Percentiles rank a stretch among this genome's conserved stretches.
Conservation (phyloP, 495 filamentous ascomycete species). For the Penicillium ochrochloron region DNA sequence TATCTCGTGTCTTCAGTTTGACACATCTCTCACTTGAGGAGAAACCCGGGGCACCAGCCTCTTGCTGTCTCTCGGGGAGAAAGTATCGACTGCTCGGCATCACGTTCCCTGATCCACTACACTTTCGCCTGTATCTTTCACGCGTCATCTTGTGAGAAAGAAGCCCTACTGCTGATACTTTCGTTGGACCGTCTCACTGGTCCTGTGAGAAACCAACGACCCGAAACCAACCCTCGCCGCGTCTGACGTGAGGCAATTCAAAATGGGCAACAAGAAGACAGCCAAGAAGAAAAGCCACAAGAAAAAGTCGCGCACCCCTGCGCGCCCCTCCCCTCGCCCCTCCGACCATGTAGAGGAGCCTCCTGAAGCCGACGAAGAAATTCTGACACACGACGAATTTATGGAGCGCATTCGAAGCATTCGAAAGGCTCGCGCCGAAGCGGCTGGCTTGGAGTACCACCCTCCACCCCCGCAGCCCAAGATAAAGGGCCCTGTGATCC, state of each 20-base stretch:
- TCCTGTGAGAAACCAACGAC: neutral
- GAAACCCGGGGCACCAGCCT: neutral
- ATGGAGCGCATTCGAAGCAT: constrained; percentile 21
- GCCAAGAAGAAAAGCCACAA: neutral
- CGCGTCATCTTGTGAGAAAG: neutral
- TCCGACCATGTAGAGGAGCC: neutral
- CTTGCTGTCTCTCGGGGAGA: neutral
- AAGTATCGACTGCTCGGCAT: neutral
- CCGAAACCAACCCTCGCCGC: neutral
- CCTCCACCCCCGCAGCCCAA: neutral
- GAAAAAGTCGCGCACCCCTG: neutral
- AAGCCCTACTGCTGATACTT: neutral
- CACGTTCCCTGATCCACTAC: neutral
- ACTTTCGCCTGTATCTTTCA: neutral
- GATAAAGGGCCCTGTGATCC: constrained; percentile 13
- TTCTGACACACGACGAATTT: neutral
- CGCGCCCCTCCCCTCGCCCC: neutral
- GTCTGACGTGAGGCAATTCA: neutral
- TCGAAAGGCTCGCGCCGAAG: constrained; percentile 10
- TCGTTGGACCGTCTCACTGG: neutral
- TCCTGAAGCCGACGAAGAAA: constrained; percentile 2
- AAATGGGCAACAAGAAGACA: neutral
- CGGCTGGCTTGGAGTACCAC: neutral
- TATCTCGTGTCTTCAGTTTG: neutral
- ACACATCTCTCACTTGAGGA: neutral